Percentiles rank a stretch among this genome's conserved stretches.
Evolutionary conservation across 2,329 filamentous ascomycete genomes (phyloP).

Genomic region (Mycogone perniciosa): DNA sequence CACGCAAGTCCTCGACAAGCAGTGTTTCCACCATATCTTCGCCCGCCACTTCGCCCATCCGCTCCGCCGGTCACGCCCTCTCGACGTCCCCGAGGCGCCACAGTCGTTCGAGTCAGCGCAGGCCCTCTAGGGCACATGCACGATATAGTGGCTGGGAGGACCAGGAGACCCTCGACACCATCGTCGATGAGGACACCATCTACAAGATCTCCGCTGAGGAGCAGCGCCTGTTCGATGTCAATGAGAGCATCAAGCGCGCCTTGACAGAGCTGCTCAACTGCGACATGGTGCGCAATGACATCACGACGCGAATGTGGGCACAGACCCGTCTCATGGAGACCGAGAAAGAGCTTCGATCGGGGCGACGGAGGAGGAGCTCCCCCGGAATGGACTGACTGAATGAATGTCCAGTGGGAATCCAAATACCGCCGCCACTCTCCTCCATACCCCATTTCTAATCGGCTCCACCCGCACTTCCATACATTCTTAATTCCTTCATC

Average conservation of each 20-base stretch:
- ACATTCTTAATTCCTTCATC: background rate
- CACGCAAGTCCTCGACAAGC: slow-evolving; percentile 28
- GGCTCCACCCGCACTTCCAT: background rate
- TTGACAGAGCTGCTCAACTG: slow-evolving; percentile 58
- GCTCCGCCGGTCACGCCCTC: slow-evolving; percentile 46
- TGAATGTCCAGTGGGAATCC: background rate
- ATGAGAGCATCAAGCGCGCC: slow-evolving; percentile 55
- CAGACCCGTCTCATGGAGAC: slow-evolving; percentile 55
- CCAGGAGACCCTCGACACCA: slow-evolving; percentile 30
- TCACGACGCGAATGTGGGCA: slow-evolving; percentile 50
- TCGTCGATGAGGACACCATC: slow-evolving; percentile 42
- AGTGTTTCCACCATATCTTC: slow-evolving; percentile 37
- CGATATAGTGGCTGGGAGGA: slow-evolving; percentile 31
- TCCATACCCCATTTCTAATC: background rate
- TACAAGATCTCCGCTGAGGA: slow-evolving; percentile 47
- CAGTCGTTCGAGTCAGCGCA: slow-evolving; percentile 11
- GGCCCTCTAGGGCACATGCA: slow-evolving; percentile 21
- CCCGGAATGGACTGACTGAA: slow-evolving; percentile 21
- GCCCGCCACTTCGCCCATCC: slow-evolving; percentile 53
- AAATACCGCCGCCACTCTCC: background rate
- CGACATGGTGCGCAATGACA: slow-evolving; percentile 45
- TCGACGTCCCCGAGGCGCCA: slow-evolving; percentile 41
- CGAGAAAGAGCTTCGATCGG: slow-evolving; percentile 50
- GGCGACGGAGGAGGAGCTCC: slow-evolving; percentile 42
- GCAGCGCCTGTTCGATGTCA: slow-evolving; percentile 48